These are phyloP conservation scores for Raphidocelis subcapitata DNA, from an alignment of 139 green algal genomes.

Conservation along the genomic window DNA sequence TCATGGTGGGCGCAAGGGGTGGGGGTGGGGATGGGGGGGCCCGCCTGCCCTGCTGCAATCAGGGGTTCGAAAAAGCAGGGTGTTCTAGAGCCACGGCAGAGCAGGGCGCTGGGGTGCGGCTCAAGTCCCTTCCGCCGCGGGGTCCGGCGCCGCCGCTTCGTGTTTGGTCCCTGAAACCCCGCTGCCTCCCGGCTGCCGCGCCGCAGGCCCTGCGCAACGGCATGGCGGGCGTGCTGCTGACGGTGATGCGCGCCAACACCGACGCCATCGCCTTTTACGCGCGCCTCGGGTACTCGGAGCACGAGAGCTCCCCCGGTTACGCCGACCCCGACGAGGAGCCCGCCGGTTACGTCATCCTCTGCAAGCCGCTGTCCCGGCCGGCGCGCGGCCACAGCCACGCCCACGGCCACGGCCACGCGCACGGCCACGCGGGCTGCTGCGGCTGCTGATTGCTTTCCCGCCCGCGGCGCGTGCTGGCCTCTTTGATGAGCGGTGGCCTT, in stretches of 20 bases:
- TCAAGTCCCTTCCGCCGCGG: neutral
- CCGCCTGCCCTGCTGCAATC: neutral
- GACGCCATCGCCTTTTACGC: constrained; percentile 10
- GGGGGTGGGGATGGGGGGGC: neutral
- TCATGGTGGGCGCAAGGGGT: constrained; percentile 8
- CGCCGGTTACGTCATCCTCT: constrained; percentile 15
- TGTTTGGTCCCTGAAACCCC: neutral
- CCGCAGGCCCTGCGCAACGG: constrained; percentile 12
- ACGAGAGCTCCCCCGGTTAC: constrained; percentile 18
- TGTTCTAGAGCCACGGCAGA: neutral
- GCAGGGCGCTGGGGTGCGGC: neutral
- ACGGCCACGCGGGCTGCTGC: too few species aligned
- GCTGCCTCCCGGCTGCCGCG: neutral
- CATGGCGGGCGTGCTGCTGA: constrained; percentile 26
- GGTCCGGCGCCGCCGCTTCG: neutral
- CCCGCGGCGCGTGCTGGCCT: too few species aligned
- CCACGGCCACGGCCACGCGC: too few species aligned
- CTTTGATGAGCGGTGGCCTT: too few species aligned
- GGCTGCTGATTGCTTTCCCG: too few species aligned
- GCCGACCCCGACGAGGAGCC: constrained; percentile 17
- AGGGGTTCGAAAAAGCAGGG: neutral
- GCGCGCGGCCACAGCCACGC: too few species aligned
- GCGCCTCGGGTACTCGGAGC: constrained; percentile 10
- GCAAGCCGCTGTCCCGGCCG: constrained; percentile 20
- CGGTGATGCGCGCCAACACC: constrained; percentile 7